These are phyloP conservation scores for Candida khao-thaluensis DNA, from an alignment of 805 yeast species.

Conservation along the genomic window DNA sequence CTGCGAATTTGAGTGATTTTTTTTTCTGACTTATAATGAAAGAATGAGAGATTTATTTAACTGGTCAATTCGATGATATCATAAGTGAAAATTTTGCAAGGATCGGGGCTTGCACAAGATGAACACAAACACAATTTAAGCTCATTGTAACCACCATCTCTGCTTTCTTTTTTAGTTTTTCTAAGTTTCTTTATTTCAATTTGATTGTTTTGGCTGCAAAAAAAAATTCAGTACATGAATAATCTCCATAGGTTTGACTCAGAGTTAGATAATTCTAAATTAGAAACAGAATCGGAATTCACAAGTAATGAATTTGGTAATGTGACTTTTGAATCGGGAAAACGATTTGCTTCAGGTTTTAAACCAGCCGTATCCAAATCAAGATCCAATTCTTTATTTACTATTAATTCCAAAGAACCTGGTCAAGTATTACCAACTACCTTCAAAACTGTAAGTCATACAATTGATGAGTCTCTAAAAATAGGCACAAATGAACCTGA, in stretches of 20 bases:
- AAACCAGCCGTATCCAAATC: too few species aligned
- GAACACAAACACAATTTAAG: too few species aligned
- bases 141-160: too few species aligned
- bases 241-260: too few species aligned
- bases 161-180: not conserved
- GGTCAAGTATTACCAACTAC: conserved; percentile 31
- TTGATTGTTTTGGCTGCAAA: conserved; percentile 2
- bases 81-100: too few species aligned
- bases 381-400: conserved; percentile 5
- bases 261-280: too few species aligned
- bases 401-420: conserved; percentile 5
- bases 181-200: not conserved
- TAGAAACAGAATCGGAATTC: conserved; percentile 1
- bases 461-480: conserved; percentile 23
- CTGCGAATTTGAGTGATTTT: not conserved
- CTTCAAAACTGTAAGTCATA: conserved; percentile 38
- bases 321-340: not conserved
- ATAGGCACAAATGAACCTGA: conserved; percentile 6
- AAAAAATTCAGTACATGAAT: too few species aligned
- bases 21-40: too few species aligned
- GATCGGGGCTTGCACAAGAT: too few species aligned
- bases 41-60: conserved; percentile 5
- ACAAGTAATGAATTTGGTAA: not conserved
- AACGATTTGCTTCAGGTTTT: too few species aligned
- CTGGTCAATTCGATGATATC: conserved; percentile 6